Evolutionary conservation across 805 yeast genomes (phyloP).

Genomic region (Sugiyamaella qingdaonensis): DNA sequence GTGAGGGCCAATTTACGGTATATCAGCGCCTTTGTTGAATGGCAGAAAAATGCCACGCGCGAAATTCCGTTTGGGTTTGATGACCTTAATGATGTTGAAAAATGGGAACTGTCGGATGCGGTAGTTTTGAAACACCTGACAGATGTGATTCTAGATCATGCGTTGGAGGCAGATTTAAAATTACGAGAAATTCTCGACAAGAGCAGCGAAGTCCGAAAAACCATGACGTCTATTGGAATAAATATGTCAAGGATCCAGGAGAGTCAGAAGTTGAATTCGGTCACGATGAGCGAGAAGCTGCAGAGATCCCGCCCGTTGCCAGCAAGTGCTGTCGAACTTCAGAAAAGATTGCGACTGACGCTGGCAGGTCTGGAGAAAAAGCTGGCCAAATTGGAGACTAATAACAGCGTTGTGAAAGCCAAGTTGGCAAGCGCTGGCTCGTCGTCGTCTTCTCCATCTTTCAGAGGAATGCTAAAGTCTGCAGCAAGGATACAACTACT

Average conservation of each 20-base stretch:
- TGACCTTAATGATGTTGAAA: slow-evolving; percentile 11
- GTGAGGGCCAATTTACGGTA: not conserved
- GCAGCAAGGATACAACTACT: slow-evolving; percentile 11
- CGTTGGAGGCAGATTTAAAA: not conserved
- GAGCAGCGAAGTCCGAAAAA: slow-evolving; percentile 6
- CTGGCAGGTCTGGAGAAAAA: slow-evolving; percentile 10
- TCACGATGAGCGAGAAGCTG: slow-evolving; percentile 14
- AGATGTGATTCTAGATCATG: slow-evolving; percentile 7
- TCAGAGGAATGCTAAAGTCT: slow-evolving; percentile 12
- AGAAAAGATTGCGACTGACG: slow-evolving; percentile 12
- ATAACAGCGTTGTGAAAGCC: slow-evolving; percentile 15
- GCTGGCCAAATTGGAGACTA: slow-evolving; percentile 12
- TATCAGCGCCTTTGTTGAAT: slow-evolving; percentile 2
- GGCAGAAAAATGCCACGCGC: slow-evolving; percentile 1
- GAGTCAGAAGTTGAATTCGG: slow-evolving; percentile 3
- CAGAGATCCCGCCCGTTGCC: slow-evolving; percentile 18
- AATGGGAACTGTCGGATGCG: slow-evolving; percentile 17
- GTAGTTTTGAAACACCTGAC: slow-evolving; percentile 4
- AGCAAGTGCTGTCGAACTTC: slow-evolving; percentile 20
- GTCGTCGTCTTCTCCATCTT: slow-evolving; percentile 12
- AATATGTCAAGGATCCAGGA: slow-evolving; percentile 18
- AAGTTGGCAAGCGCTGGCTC: slow-evolving; percentile 9
- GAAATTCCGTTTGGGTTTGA: not conserved
- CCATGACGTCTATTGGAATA: slow-evolving; percentile 9
- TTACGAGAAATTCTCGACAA: not conserved